phyloP scores from a whole-genome alignment of 208 protist genomes.

The Trypanosoma lewisi region DNA sequence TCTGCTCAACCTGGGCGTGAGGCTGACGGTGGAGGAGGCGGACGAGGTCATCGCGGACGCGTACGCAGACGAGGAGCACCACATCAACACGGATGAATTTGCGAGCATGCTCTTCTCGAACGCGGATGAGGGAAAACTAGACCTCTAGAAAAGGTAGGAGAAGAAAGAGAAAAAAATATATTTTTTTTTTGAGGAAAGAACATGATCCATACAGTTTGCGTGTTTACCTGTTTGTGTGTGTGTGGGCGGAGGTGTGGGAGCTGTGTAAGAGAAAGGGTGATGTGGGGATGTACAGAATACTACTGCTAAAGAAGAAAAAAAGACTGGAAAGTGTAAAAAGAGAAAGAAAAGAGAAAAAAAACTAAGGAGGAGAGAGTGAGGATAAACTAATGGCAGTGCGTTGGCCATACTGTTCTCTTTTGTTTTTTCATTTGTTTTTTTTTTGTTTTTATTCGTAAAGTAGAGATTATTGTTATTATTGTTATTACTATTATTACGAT shows the following conservation, averaged over 20 bases:
- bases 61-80: constrained; percentile 81
- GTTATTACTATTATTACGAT: no score
- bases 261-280: neutral
- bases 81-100: constrained; percentile 86
- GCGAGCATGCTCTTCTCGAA: constrained; percentile 50
- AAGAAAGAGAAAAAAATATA: neutral
- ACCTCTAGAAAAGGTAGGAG: neutral
- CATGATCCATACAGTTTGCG: no score
- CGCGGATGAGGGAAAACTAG: neutral
- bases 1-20: constrained; percentile 91
- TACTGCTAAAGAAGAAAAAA: neutral
- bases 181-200: no score
- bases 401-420: neutral
- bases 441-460: neutral
- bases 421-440: neutral
- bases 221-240: neutral
- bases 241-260: neutral
- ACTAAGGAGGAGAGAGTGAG: neutral
- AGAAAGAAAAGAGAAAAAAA: neutral
- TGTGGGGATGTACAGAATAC: no score
- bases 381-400: neutral
- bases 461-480: neutral
- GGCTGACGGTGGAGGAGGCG: constrained; percentile 86
- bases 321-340: neutral
- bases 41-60: constrained; percentile 79